Conservation (phyloP, 441 rosid genomes). For the Metrosideros polymorpha region DNA sequence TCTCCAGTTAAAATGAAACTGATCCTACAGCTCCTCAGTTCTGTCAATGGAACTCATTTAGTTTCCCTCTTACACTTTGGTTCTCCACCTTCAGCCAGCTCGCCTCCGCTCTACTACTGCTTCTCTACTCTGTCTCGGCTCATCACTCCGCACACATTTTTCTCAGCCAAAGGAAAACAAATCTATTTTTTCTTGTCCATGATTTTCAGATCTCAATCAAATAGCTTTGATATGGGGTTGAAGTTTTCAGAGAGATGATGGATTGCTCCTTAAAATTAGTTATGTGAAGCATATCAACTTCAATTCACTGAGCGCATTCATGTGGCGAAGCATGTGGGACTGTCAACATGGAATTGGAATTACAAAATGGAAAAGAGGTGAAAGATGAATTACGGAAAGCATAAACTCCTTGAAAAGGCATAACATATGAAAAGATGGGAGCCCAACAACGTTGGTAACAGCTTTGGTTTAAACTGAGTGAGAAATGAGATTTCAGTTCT, state of each 20-base stretch:
- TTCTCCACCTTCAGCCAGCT: not conserved
- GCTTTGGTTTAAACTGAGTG: not conserved
- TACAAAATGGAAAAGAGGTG: not conserved
- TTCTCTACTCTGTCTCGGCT: not conserved
- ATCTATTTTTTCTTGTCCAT: not conserved
- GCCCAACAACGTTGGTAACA: not conserved
- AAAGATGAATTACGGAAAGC: not conserved
- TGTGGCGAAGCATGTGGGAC: not conserved
- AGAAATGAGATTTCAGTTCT: not conserved
- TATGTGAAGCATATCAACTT: not conserved
- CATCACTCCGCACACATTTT: not conserved
- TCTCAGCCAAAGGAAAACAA: not conserved
- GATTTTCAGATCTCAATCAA: not conserved
- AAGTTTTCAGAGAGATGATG: not conserved
- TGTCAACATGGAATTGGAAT: not conserved
- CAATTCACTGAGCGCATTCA: not conserved
- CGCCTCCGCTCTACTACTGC: not conserved
- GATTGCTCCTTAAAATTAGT: not conserved
- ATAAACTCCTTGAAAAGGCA: not conserved
- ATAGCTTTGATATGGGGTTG: not conserved
- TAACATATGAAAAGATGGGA: not conserved
- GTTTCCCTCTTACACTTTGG: not conserved
- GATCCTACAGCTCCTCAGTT: not conserved
- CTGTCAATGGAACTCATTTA: not conserved
- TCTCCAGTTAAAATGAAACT: not conserved